phyloP scores from a whole-genome alignment of 1,284 basidiomycete species.

The Austroboletus novae-zelandiae region DNA sequence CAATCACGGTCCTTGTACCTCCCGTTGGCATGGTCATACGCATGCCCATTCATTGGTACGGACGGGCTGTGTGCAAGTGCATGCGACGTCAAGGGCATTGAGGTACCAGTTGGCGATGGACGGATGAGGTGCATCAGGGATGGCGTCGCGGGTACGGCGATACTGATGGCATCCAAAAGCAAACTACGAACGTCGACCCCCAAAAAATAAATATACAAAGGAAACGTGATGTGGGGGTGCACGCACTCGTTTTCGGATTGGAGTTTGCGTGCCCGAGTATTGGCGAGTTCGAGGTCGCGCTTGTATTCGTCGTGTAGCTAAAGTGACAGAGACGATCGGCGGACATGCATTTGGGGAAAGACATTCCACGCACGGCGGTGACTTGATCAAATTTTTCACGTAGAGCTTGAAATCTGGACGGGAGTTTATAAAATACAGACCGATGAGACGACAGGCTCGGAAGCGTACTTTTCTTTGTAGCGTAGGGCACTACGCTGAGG shows the following conservation, averaged over 20 bases:
- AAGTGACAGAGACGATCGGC: neutral
- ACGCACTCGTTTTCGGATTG: constrained; percentile 58
- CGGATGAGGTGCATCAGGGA: constrained; percentile 31
- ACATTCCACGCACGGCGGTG: constrained; percentile 38
- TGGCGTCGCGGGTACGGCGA: constrained; percentile 30
- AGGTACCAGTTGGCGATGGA: constrained; percentile 27
- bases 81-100: constrained; percentile 6
- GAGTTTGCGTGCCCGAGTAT: constrained; percentile 48
- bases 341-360: too few species aligned
- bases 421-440: neutral
- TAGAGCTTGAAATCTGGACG: constrained; percentile 47
- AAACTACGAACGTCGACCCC: constrained; percentile 16
- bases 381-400: constrained; percentile 55
- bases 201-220: neutral
- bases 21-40: constrained; percentile 25
- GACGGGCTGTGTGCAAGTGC: constrained; percentile 4
- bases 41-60: constrained; percentile 25
- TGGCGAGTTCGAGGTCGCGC: constrained; percentile 47
- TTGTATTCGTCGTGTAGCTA: constrained; percentile 45
- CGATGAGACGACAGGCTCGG: neutral
- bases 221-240: neutral
- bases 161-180: constrained; percentile 34
- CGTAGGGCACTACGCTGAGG: constrained; percentile 21
- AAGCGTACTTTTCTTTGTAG: constrained; percentile 33
- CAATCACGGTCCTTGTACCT: constrained; percentile 26